phyloP scores from a whole-genome alignment of 257 asterid species.

The Solanum piurae region DNA sequence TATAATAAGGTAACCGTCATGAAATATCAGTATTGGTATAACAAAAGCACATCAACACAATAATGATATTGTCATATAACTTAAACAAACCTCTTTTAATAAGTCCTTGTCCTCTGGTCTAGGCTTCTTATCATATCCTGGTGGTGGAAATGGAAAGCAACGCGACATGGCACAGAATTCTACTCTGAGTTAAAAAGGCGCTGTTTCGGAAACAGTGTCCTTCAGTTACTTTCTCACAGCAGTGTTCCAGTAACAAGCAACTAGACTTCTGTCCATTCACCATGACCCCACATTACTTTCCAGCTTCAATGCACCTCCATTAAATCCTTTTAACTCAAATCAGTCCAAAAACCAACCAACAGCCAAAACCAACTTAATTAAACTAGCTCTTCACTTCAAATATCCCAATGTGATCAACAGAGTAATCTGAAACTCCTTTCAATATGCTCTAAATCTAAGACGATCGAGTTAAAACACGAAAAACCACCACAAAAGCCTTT shows the following conservation, averaged over 20 bases:
- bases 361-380: neutral
- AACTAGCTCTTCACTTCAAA: neutral
- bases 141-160: slow-evolving; percentile 96
- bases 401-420: neutral
- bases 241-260: slow-evolving; percentile 40
- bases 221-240: slow-evolving; percentile 25
- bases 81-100: slow-evolving; percentile 56
- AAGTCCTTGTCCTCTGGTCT: slow-evolving; percentile 43
- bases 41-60: neutral
- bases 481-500: neutral
- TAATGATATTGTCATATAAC: neutral
- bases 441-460: neutral
- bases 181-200: slow-evolving; percentile 11
- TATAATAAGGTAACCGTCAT: neutral
- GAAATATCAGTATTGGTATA: slow-evolving; percentile 10
- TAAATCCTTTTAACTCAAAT: slow-evolving; percentile 6
- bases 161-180: slow-evolving; percentile 81
- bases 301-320: slow-evolving; percentile 30
- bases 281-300: slow-evolving; percentile 62
- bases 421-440: neutral
- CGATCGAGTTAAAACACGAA: neutral
- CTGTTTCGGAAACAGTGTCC: slow-evolving; percentile 22
- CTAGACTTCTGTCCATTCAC: slow-evolving; percentile 50
- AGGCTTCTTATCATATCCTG: slow-evolving; percentile 79
- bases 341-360: neutral